These are phyloP conservation scores for Filobasidium wieringae DNA, from an alignment of 768 basidiomycete genomes.

Conservation along the genomic window DNA sequence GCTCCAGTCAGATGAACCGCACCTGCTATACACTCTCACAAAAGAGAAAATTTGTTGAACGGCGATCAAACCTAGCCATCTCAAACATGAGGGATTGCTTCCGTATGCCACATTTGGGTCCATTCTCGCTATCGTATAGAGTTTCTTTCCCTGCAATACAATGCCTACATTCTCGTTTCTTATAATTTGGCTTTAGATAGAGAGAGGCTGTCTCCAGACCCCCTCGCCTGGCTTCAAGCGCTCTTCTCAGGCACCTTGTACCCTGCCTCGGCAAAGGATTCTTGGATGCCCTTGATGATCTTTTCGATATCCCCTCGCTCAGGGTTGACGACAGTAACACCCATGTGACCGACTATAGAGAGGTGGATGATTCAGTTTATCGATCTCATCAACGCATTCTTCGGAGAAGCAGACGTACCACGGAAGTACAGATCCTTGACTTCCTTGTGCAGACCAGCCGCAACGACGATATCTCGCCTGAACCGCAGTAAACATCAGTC, in stretches of 20 bases:
- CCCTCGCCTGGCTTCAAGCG: not conserved
- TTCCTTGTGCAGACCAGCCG: conserved; percentile 72
- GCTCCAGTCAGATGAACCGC: no score
- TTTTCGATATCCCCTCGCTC: conserved; percentile 63
- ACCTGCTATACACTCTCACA: no score
- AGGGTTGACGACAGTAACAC: conserved; percentile 61
- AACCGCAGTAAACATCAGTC: not conserved
- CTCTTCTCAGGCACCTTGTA: conserved; percentile 9
- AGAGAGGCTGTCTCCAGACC: not conserved
- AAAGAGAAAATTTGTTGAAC: no score
- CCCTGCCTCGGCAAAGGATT: conserved; percentile 26
- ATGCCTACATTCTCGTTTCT: no score
- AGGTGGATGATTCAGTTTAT: not conserved
- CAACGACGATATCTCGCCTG: conserved; percentile 63
- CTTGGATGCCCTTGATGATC: conserved; percentile 54
- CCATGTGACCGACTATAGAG: conserved; percentile 69
- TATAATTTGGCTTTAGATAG: not conserved
- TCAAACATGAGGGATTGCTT: no score
- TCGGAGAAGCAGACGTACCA: no score
- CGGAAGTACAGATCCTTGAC: conserved; percentile 89
- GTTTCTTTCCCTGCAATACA: no score
- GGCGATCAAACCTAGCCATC: no score
- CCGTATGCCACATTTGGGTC: no score
- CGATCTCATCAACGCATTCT: no score
- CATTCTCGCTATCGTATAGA: no score